Evolutionary conservation across 2,329 filamentous ascomycete genomes (phyloP), one percentile per base, ranked within the genome.

Genomic region (Cadophora malorum): DNA sequence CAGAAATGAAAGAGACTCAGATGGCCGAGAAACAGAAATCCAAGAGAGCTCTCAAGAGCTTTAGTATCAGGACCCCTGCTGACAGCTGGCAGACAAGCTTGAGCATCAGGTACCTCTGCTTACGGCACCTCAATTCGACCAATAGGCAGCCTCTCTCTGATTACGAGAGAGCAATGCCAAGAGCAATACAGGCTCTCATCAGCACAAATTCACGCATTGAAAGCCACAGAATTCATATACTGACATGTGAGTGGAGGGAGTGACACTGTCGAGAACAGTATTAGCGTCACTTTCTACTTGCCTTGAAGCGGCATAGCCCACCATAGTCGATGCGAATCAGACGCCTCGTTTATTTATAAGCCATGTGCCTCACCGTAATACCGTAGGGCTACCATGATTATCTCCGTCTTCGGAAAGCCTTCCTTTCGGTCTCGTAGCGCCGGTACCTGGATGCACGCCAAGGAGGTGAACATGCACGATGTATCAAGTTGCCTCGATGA

Each of bases 101-200:
- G 21, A 41, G 14, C 56, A 59, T 59, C 10, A 38, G 55, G 33
- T 41, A 28, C 14, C 56, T 59, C 35, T 59, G 56, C 33, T 59
- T 41, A 59, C 21, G 10, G n/a, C 9, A 59, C 33, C 21, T 5
- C 38, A 59, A 14, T 19, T 16, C 2, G 23, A 41, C 56, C 56
- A 59, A 59, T 59, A 19, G 3, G 45, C 12, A 10, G 12, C 1
- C 21, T 8, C 4, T 4, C 38, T 4, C 10, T 59, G 56, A 59
- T 59, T 59, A 59, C 56, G 56, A 59, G 33, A 59, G 56, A 59
- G 52, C 56, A 38, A 23, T 45, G 56, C 56, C 35, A 59, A 59
- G 56, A 31, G 56, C 8, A 45, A 9, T 10, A 59, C 56, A 59
- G 35, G 9, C 14, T 14, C 56, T 59, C 35, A 38, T 41, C 21